These are phyloP conservation scores for Linderniella brevidens DNA, from an alignment of 257 asterid genomes.

Conservation along the genomic window DNA sequence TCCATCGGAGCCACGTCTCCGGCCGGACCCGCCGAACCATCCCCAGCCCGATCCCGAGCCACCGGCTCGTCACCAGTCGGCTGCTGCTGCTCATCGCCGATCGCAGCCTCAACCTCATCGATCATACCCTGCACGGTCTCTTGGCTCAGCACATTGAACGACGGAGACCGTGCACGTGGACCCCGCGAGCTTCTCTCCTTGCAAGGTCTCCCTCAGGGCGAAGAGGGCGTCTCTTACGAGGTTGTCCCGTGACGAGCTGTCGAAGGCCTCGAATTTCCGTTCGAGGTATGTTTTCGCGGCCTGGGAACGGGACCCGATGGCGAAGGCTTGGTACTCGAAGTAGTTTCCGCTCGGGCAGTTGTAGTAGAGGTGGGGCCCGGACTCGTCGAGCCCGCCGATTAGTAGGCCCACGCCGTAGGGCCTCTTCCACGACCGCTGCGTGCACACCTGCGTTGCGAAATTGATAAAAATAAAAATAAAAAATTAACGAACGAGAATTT, in stretches of 20 bases:
- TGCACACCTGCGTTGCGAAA: conserved; percentile 53
- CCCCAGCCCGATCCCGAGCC: conserved; percentile 29
- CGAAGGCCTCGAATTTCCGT: conserved; percentile 53
- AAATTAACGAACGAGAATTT: no score
- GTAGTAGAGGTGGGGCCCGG: conserved; percentile 93
- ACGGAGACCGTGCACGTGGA: conserved; percentile 69
- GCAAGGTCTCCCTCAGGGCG: conserved; percentile 84
- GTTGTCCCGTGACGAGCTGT: conserved; percentile 50
- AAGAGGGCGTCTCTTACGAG: conserved; percentile 88
- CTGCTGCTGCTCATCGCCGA: no score
- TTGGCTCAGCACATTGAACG: conserved; percentile 57
- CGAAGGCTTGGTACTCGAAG: conserved; percentile 97
- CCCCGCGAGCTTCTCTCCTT: conserved; percentile 85
- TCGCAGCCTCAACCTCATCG: conserved; percentile 56
- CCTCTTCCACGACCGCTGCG: conserved; percentile 97
- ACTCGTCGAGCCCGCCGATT: conserved; percentile 90
- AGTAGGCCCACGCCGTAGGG: conserved; percentile 94
- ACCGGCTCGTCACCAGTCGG: conserved; percentile 42
- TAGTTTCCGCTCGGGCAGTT: conserved; percentile 96
- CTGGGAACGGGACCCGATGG: conserved; percentile 93
- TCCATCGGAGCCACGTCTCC: conserved; percentile 84
- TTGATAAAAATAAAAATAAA: neutral
- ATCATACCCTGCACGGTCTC: conserved; percentile 64
- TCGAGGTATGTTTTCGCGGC: conserved; percentile 98
- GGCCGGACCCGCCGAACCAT: conserved; percentile 24